Conservation (phyloP, 2,329 filamentous ascomycete genomes). For the Pseudonectria foliicola region DNA sequence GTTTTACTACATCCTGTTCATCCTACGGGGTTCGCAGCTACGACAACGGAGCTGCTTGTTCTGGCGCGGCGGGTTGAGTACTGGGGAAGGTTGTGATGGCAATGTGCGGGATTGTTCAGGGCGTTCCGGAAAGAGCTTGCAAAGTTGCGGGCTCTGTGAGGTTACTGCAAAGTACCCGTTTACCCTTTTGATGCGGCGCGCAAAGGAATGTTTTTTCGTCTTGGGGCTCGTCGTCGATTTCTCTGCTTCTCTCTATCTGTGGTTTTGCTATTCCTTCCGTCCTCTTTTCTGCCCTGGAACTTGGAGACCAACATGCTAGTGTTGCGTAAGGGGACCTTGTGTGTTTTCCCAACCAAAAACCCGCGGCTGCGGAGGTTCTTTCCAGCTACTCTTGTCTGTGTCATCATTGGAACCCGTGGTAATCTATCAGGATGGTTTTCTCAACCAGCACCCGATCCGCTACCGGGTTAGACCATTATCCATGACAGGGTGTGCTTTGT, state of each 20-base stretch:
- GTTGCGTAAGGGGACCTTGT: slow-evolving; percentile 6
- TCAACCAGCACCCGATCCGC: no score
- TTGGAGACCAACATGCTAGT: slow-evolving; percentile 8
- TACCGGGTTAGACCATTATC: no score
- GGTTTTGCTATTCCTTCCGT: slow-evolving; percentile 8
- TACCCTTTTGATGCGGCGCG: slow-evolving; percentile 19
- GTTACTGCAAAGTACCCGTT: slow-evolving; percentile 10
- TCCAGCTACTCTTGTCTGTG: no score
- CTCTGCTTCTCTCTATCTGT: slow-evolving; percentile 5
- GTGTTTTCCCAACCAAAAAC: not conserved
- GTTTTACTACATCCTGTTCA: slow-evolving; percentile 4
- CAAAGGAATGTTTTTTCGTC: slow-evolving; percentile 13
- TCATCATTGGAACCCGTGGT: slow-evolving; percentile 1
- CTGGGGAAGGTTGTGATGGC: slow-evolving; percentile 17
- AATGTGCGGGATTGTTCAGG: slow-evolving; percentile 21
- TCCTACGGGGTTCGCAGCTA: no score
- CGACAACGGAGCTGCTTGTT: no score
- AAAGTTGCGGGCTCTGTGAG: slow-evolving; percentile 19
- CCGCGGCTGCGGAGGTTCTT: no score
- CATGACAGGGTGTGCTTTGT: slow-evolving; percentile 10
- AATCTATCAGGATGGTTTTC: slow-evolving; percentile 9
- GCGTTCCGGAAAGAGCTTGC: slow-evolving; percentile 22
- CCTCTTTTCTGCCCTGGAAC: slow-evolving; percentile 6
- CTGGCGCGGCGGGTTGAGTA: no score
- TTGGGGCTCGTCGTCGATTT: slow-evolving; percentile 3